phyloP scores from a whole-genome alignment of 1,284 basidiomycete genomes.

The Melanopsichium pennsylvanicum region DNA sequence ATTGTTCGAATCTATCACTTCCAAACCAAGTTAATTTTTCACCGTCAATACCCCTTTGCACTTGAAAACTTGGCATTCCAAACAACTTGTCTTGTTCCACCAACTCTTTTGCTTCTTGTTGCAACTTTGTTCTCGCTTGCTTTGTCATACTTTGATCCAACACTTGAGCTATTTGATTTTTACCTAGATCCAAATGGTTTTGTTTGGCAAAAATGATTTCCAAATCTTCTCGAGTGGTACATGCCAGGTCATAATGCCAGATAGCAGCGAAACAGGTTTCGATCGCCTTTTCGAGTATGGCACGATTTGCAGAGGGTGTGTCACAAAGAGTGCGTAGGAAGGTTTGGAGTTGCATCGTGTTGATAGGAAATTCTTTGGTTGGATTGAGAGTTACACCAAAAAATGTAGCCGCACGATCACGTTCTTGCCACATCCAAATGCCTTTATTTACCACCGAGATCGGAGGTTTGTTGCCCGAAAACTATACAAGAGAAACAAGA shows the following conservation, averaged over 20 bases:
- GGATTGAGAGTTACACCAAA: conserved; percentile 53
- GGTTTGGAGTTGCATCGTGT: conserved; percentile 50
- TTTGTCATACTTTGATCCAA: conserved; percentile 20
- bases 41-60: conserved; percentile 26
- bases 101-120: conserved; percentile 29
- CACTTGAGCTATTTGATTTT: conserved; percentile 11
- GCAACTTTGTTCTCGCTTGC: conserved; percentile 13
- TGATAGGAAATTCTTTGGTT: conserved; percentile 54
- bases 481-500: conserved; percentile 12
- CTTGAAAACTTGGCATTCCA: conserved; percentile 51
- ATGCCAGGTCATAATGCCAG: conserved; percentile 45
- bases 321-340: conserved; percentile 36
- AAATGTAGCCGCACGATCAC: conserved; percentile 43
- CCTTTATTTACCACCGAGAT: conserved; percentile 61
- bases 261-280: conserved; percentile 44
- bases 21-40: conserved; percentile 41
- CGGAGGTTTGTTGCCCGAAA: conserved; percentile 59
- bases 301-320: not conserved
- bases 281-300: conserved; percentile 20
- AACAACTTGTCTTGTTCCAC: conserved; percentile 44
- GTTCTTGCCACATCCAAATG: conserved; percentile 49
- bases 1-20: conserved; percentile 52
- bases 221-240: conserved; percentile 36
- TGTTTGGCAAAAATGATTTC: conserved; percentile 21
- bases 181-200: conserved; percentile 10